Conservation (phyloP, 2,329 filamentous ascomycete species). For the Lasiodiplodia citricola region DNA sequence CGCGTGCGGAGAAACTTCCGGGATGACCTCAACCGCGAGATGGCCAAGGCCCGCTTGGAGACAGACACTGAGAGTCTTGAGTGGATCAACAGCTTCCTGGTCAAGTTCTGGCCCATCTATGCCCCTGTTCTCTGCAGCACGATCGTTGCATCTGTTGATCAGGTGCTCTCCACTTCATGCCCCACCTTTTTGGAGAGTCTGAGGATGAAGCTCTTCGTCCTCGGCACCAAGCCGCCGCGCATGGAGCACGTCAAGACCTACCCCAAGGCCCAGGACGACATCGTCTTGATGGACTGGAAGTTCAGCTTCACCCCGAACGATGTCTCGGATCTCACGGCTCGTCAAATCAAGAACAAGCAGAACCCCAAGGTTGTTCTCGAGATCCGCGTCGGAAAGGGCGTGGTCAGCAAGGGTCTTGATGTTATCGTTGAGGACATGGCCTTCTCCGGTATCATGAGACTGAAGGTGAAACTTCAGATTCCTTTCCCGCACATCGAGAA, state of each 20-base stretch:
- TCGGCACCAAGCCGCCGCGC: constrained; percentile 92
- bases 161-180: constrained; percentile 90
- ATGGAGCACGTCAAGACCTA: constrained; percentile 99
- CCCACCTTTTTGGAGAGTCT: constrained; percentile 92
- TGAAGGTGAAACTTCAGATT: constrained; percentile 97
- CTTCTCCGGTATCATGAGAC: constrained; percentile 91
- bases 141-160: constrained; percentile 91
- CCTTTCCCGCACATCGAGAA: constrained; percentile 95
- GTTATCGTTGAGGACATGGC: constrained; percentile 98
- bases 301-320: constrained; percentile 99
- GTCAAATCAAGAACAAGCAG: constrained; percentile 91
- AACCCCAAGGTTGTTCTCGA: constrained; percentile 97
- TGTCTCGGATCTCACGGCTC: constrained; percentile 84
- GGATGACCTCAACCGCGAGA: constrained; percentile 88
- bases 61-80: constrained; percentile 91
- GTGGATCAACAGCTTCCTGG: constrained; percentile 98
- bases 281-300: constrained; percentile 99
- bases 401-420: constrained; percentile 95
- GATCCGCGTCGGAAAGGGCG: constrained; percentile 90
- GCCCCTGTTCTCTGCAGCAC: constrained; percentile 91
- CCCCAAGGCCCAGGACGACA: constrained; percentile 91
- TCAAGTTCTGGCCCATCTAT: constrained; percentile 99
- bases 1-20: constrained; percentile 94
- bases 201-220: constrained; percentile 89
- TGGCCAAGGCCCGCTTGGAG: constrained; percentile 85